These are phyloP conservation scores for Porphyrellus cyaneotinctus DNA, from an alignment of 768 basidiomycete species.

Conservation along the genomic window DNA sequence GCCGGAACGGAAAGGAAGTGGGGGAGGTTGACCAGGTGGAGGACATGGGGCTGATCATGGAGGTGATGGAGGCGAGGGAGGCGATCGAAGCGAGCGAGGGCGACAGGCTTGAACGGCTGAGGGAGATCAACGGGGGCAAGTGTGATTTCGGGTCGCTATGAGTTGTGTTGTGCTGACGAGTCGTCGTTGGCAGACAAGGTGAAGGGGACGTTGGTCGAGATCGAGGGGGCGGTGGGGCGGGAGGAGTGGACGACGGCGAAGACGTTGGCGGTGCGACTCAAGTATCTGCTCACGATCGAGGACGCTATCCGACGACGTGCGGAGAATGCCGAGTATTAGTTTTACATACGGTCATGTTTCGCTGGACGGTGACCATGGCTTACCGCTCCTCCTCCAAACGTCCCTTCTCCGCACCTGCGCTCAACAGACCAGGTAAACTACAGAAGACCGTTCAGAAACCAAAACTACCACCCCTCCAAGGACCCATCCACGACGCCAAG, in stretches of 20 bases:
- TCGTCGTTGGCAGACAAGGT: slow-evolving; percentile 49
- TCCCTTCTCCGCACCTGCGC: background rate
- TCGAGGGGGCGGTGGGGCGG: slow-evolving; percentile 48
- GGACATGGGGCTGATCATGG: slow-evolving; percentile 65
- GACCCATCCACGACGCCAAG: slow-evolving; percentile 35
- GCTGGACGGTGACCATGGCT: background rate
- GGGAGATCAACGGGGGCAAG: slow-evolving; percentile 54
- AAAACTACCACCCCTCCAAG: slow-evolving; percentile 7
- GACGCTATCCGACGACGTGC: slow-evolving; percentile 23
- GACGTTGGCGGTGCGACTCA: slow-evolving; percentile 58
- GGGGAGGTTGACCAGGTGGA: slow-evolving; percentile 70
- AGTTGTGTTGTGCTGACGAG: background rate
- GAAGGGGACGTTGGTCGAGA: slow-evolving; percentile 37
- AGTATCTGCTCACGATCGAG: slow-evolving; percentile 68
- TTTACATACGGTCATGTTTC: background rate
- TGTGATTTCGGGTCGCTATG: slow-evolving; percentile 3
- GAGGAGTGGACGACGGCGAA: slow-evolving; percentile 58
- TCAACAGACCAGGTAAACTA: slow-evolving; percentile 16
- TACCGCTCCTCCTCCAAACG: slow-evolving; percentile 14
- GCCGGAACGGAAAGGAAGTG: slow-evolving; percentile 51
- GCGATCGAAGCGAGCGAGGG: slow-evolving; percentile 58
- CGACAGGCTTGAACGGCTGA: slow-evolving; percentile 47
- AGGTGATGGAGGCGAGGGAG: slow-evolving; percentile 79
- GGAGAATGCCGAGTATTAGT: slow-evolving; percentile 21
- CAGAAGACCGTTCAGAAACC: slow-evolving; percentile 4